These are phyloP conservation scores for Mangifera indica DNA, from an alignment of 345 rosid genomes.

Conservation along the genomic window DNA sequence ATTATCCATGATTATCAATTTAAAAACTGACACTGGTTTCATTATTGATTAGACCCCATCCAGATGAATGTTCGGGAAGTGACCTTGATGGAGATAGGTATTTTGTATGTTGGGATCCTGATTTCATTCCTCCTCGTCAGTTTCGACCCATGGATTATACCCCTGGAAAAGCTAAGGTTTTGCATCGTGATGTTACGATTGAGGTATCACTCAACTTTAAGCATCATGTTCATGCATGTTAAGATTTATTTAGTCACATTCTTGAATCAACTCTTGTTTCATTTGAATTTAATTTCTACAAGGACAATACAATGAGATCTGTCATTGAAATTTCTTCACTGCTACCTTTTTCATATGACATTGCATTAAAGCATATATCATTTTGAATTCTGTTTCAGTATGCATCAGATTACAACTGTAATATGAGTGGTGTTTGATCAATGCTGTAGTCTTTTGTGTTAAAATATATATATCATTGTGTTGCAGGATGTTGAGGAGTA, in stretches of 20 bases:
- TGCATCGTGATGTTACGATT: conserved; percentile 42
- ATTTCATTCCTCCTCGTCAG: conserved; percentile 32
- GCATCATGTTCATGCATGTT: too few relatives aligned
- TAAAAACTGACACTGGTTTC: conserved; percentile 6
- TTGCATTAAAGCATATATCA: too few relatives aligned
- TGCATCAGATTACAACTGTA: too few relatives aligned
- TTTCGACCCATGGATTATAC: conserved; percentile 41
- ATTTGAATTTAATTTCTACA: too few relatives aligned
- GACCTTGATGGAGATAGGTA: conserved; percentile 50
- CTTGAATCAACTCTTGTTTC: too few relatives aligned
- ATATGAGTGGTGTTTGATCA: too few relatives aligned
- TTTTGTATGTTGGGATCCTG: conserved; percentile 45
- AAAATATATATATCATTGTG: background rate
- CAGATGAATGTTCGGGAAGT: conserved; percentile 52
- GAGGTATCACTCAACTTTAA: conserved; percentile 29
- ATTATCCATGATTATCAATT: background rate
- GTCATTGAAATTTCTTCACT: too few relatives aligned
- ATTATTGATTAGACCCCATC: conserved; percentile 35
- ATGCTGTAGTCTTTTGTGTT: background rate
- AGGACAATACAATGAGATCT: too few relatives aligned
- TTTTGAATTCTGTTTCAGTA: too few relatives aligned
- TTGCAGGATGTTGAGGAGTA: conserved; percentile 48
- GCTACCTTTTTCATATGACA: too few relatives aligned
- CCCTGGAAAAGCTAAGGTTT: conserved; percentile 23
- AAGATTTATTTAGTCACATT: too few relatives aligned